Base-by-base conservation (phyloP, 176 grass and related monocot genomes). In the Triticum timopheevii region DNA sequence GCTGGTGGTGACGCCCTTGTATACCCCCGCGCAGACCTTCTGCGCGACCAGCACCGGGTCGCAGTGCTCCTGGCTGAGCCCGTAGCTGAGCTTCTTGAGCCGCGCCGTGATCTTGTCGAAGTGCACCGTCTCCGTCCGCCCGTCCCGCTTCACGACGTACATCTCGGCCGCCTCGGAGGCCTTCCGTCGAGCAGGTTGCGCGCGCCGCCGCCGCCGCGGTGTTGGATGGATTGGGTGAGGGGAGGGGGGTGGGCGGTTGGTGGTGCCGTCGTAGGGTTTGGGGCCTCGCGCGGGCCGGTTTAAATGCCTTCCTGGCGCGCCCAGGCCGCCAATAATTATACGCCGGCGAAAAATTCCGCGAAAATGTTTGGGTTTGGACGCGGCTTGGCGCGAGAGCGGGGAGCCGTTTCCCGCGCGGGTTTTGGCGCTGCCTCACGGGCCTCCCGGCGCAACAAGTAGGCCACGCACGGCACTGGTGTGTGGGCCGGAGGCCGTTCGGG, bases 51-150 rank as follows among this genome's bases (percentile, higher is more conserved):
- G 90, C 10, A 98, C 94, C 1, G 93, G 92, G 70, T 98, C 96
- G 83, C 94, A 98, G 88, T 98, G 96, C 50, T 98, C 96, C 93
- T 98, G 96, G 87, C 90, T 98, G 70, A 98, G 92, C n/a, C 94
- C 94, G 56, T 98, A 98, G 65, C 92, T 94, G 52, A 98, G 90
- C 88, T 98, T 98, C 93, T 98, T 98, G 45, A 98, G 90, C 22
- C 96, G 85, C 45, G 96, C 94, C 24, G 96, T 98, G 87, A 98
- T 96, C 90, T 98, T 98, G 90, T 96, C 96, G 82, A 98, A 98
- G 92, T 94, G 96, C 59, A 98, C 96, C 33, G 89, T 61, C 92
- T 98, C 94, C 88, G 88, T 90, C 40, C 94, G 88, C 17, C 94
- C 94, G 31, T 98, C 96, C 66, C 96, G 89, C 88, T 98, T 98